These are phyloP conservation scores for Trichocomaceae sp. DNA, from an alignment of 2,329 filamentous ascomycete genomes.

Conservation along the genomic window DNA sequence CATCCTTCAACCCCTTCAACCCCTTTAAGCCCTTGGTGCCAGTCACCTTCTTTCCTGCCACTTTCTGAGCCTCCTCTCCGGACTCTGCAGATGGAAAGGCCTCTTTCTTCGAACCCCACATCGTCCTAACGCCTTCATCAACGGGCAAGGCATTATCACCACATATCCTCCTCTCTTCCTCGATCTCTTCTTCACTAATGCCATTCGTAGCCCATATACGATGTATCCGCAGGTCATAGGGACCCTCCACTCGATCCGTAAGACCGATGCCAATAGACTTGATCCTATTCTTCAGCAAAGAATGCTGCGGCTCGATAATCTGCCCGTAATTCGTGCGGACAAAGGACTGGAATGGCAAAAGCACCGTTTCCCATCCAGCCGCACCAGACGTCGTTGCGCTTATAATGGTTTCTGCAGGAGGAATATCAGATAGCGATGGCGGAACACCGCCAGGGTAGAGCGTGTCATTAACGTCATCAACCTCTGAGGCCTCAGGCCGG, in stretches of 20 bases:
- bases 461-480: constrained; percentile 18
- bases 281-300: constrained; percentile 80
- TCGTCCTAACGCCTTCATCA: constrained; percentile 29
- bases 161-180: constrained; percentile 37
- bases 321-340: constrained; percentile 90
- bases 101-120: constrained; percentile 19
- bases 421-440: constrained; percentile 33
- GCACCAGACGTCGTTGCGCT: constrained; percentile 50
- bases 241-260: constrained; percentile 81
- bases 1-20: constrained; percentile 27
- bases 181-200: constrained; percentile 34
- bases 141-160: constrained; percentile 32
- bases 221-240: constrained; percentile 80
- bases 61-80: constrained; percentile 10
- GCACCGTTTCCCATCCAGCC: constrained; percentile 90
- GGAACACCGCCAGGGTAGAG: constrained; percentile 27
- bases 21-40: constrained; percentile 31
- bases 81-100: constrained; percentile 3
- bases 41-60: constrained; percentile 13
- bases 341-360: constrained; percentile 86
- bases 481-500: constrained; percentile 15
- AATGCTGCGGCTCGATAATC: constrained; percentile 86
- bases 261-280: constrained; percentile 78
- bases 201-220: constrained; percentile 87
- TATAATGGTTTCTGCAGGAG: constrained; percentile 30